These are phyloP conservation scores for Phellopilus nigrolimitatus DNA, from an alignment of 1,284 basidiomycete genomes.

Conservation along the genomic window DNA sequence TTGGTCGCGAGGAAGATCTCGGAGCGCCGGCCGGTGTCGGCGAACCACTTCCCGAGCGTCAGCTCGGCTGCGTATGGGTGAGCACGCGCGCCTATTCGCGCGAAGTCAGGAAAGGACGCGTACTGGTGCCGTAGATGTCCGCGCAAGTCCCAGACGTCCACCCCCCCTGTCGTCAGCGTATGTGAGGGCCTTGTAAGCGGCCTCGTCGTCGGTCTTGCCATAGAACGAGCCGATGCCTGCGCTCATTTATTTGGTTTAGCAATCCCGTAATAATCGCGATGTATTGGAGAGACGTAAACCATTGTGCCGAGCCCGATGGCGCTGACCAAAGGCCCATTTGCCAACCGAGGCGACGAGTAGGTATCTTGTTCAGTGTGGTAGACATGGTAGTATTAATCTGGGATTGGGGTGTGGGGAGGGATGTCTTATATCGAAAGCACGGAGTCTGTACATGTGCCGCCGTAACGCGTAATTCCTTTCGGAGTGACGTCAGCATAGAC, in stretches of 20 bases:
- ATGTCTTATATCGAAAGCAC: too few species aligned
- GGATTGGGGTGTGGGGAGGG: too few species aligned
- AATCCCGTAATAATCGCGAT: neutral
- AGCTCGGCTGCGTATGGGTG: neutral
- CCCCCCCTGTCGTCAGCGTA: constrained; percentile 1
- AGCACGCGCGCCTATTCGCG: too few species aligned
- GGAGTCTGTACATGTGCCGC: too few species aligned
- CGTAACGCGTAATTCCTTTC: too few species aligned
- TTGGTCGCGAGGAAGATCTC: constrained; percentile 9
- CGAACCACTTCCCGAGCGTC: neutral
- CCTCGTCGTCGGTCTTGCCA: constrained; percentile 16
- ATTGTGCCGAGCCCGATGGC: constrained; percentile 10
- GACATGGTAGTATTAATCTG: too few species aligned
- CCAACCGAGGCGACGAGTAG: constrained; percentile 1
- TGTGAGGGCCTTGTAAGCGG: constrained; percentile 12
- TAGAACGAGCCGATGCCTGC: constrained; percentile 16
- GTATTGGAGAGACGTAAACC: neutral
- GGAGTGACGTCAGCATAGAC: too few species aligned
- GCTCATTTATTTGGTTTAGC: neutral
- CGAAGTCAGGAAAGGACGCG: neutral
- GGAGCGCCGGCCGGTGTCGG: constrained; percentile 1
- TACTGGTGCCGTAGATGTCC: constrained; percentile 9
- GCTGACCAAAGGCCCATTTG: constrained; percentile 7
- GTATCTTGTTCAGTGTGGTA: neutral
- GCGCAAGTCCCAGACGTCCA: constrained; percentile 14